phyloP scores from a whole-genome alignment of 495 filamentous ascomycete genomes.

The Apiosordaria backusii region DNA sequence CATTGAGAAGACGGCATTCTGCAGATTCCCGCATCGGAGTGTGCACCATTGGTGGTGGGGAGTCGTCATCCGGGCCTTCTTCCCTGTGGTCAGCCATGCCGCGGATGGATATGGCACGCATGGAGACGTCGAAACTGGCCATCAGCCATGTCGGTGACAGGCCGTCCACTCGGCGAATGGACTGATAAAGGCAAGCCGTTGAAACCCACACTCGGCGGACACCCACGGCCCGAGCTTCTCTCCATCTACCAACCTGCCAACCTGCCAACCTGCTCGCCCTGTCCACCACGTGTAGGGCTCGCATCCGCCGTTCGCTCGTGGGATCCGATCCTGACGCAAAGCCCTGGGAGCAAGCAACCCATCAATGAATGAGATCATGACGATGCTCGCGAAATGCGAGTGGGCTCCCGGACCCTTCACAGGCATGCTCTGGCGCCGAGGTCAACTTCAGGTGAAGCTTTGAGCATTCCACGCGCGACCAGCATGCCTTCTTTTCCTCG shows the following conservation, averaged over 20 bases:
- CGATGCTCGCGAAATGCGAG: too few species aligned
- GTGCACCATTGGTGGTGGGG: conserved; percentile 4
- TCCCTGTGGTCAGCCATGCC: conserved; percentile 1
- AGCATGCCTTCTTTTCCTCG: neutral
- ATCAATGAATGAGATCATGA: too few species aligned
- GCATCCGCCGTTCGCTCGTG: conserved; percentile 6
- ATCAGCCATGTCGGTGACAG: neutral
- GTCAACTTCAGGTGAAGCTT: neutral
- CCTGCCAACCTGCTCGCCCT: neutral
- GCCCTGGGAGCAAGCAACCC: neutral
- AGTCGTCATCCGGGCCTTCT: conserved; percentile 10
- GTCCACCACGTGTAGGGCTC: conserved; percentile 4
- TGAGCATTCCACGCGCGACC: neutral
- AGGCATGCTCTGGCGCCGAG: neutral
- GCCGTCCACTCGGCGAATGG: neutral
- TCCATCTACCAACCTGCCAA: neutral
- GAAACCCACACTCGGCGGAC: neutral
- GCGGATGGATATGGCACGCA: too few species aligned
- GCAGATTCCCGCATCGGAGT: neutral
- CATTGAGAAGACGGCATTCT: conserved; percentile 1
- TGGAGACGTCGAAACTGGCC: neutral
- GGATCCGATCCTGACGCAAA: neutral
- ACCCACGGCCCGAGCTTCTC: neutral
- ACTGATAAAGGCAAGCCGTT: conserved; percentile 4
- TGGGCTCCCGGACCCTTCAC: too few species aligned